phyloP scores from a whole-genome alignment of 2,329 filamentous ascomycete genomes.

The Ophiostoma montium region DNA sequence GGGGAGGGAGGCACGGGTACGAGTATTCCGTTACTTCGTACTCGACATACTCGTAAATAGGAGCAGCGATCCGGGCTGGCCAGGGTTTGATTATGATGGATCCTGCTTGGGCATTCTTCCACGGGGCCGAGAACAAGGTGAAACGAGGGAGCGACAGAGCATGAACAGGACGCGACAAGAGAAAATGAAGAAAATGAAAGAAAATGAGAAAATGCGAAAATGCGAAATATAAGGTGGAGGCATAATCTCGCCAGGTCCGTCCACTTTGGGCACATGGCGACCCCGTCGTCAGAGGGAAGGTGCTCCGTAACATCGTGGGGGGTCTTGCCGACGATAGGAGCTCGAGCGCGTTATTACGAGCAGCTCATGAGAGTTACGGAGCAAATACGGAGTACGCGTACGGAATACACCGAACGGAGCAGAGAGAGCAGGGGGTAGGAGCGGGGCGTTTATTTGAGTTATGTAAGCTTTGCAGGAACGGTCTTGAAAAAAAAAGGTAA shows the following conservation, averaged over 20 bases:
- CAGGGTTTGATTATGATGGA: not conserved
- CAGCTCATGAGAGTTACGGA: too few relatives aligned
- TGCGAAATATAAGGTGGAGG: not conserved
- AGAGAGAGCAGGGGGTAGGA: too few relatives aligned
- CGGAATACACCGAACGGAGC: too few relatives aligned
- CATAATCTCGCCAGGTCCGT: not conserved
- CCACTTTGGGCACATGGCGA: not conserved
- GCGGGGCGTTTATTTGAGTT: too few relatives aligned
- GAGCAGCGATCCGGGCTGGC: not conserved
- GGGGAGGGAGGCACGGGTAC: too few relatives aligned
- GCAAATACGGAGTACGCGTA: too few relatives aligned
- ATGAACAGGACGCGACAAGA: too few relatives aligned
- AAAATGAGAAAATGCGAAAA: not conserved
- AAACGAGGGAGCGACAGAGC: not conserved
- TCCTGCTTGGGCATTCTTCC: not conserved
- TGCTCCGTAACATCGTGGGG: not conserved
- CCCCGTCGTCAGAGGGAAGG: not conserved
- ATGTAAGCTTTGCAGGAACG: too few relatives aligned
- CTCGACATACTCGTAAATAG: not conserved
- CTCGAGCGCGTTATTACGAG: too few relatives aligned
- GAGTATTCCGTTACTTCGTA: too few relatives aligned
- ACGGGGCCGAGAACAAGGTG: not conserved
- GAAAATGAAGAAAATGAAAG: not conserved
- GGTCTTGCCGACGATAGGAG: not conserved
- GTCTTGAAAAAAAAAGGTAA: not conserved